Conservation (phyloP, 108 stramenopile genomes). For the Chaetoceros muelleri region DNA sequence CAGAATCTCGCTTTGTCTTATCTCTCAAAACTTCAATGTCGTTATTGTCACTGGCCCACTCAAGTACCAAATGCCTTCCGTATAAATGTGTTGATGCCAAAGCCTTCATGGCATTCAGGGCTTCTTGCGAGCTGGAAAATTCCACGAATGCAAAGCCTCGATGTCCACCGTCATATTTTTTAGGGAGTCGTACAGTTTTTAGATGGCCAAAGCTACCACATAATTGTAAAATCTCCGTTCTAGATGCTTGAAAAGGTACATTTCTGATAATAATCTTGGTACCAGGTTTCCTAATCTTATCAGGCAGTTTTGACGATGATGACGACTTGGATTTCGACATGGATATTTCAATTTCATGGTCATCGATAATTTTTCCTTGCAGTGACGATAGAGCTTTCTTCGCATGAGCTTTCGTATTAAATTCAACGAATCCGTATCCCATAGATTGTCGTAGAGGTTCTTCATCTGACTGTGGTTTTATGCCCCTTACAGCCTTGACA, state of each 20-base stretch:
- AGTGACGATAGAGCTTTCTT: slow-evolving; percentile 66
- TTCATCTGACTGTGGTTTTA: slow-evolving; percentile 1
- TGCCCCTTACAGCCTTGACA: slow-evolving; percentile 16
- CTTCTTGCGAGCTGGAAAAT: slow-evolving; percentile 88
- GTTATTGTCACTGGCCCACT: slow-evolving; percentile 84
- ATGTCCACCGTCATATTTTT: slow-evolving; percentile 91
- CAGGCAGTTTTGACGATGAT: slow-evolving; percentile 6
- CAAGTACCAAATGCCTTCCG: slow-evolving; percentile 95
- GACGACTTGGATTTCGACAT: slow-evolving; percentile 38
- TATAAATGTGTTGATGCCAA: slow-evolving; percentile 92
- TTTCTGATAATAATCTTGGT: slow-evolving; percentile 95
- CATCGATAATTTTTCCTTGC: slow-evolving; percentile 84
- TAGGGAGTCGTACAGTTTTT: slow-evolving; percentile 92
- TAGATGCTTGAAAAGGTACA: slow-evolving; percentile 93
- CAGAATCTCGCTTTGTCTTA: slow-evolving; percentile 65
- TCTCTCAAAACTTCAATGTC: slow-evolving; percentile 50
- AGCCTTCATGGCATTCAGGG: slow-evolving; percentile 71
- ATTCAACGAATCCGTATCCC: slow-evolving; percentile 99
- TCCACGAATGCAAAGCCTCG: slow-evolving; percentile 99
- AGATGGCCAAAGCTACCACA: slow-evolving; percentile 91
- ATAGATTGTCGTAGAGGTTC: slow-evolving; percentile 54
- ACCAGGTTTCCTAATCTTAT: slow-evolving; percentile 18
- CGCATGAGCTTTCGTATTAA: slow-evolving; percentile 50
- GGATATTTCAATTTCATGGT: slow-evolving; percentile 82
- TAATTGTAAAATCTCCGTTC: slow-evolving; percentile 81